These are phyloP conservation scores for Halteria grandinella DNA, from an alignment of 73 alveolate species.

Conservation along the genomic window DNA sequence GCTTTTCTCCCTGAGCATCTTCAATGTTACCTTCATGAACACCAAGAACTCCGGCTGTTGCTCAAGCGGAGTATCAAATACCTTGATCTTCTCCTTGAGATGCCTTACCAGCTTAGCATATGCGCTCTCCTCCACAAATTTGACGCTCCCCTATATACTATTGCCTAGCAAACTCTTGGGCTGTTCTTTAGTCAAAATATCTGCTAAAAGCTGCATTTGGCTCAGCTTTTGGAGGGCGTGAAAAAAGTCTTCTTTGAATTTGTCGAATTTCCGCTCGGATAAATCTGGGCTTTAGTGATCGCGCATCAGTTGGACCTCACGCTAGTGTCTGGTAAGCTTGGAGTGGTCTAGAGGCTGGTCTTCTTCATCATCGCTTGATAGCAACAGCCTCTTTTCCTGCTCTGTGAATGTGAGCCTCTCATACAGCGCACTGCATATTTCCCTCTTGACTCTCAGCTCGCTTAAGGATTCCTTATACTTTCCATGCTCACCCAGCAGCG, in stretches of 20 bases:
- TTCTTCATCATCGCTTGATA: slow-evolving; percentile 3
- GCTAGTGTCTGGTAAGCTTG: too few relatives aligned
- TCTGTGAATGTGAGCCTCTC: slow-evolving; percentile 19
- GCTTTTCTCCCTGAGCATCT: slow-evolving; percentile 51
- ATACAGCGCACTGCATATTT: not conserved
- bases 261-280: slow-evolving; percentile 39
- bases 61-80: slow-evolving; percentile 61
- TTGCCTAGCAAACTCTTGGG: not conserved
- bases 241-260: slow-evolving; percentile 40
- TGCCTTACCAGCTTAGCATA: slow-evolving; percentile 40
- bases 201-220: slow-evolving; percentile 11
- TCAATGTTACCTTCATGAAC: slow-evolving; percentile 50
- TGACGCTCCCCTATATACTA: slow-evolving; percentile 36
- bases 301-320: too few relatives aligned
- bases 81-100: slow-evolving; percentile 39
- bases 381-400: slow-evolving; percentile 13
- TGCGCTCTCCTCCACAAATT: slow-evolving; percentile 56
- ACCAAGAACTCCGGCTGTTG: slow-evolving; percentile 43
- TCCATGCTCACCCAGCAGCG: not conserved
- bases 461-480: slow-evolving; percentile 17
- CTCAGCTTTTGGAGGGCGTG: slow-evolving; percentile 9
- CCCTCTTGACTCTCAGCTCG: not conserved
- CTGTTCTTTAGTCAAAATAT: not conserved
- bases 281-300: too few relatives aligned
- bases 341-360: too few relatives aligned